Evolutionary conservation across 441 rosid species (phyloP), one percentile per base, ranked within the genome.

Genomic region (Arabidopsis lyrata): DNA sequence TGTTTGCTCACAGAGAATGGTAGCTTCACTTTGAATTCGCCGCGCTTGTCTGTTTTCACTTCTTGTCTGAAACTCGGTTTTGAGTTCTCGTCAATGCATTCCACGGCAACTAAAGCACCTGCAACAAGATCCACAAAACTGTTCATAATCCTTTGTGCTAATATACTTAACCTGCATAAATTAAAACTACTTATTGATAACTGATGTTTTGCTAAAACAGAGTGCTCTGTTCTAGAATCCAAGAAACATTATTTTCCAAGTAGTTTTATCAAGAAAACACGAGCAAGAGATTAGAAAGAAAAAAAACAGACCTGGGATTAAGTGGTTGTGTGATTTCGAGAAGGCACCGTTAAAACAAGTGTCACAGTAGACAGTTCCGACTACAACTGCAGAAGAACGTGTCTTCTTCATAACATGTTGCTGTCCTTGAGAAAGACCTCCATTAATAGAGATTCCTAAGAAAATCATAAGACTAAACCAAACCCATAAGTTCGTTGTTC

Each of bases 361-460:
- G 80, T 92, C 97, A 39, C 97, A 94, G 82, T 78, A 91, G 32
- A 94, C 99, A 62, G 93, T 83, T 32, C 99, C 97, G 10, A 87
- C 91, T 32, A 86, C 90, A 64, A 87, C 85, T 0, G 96, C 90
- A 65, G 91, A 79, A 35, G 89, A 81, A 74, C 56, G 88, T 45
- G 78, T 82, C 81, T 63, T 78, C 74, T 72, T 77, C 65, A 3
- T 13, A 11, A 13, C 13, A 66, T 77, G 77, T 67, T 77, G 69
- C 0, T 72, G 81, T 72, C 66, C 50, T 58, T 65, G 12, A 54
- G 60, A 69, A 0, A 76, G 27, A 54, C 13, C 57, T 50, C 64
- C 77, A 42, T 10, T 18, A 3, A 60, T 20, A 49, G 48, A 77
- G 54, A 66, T 65, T 16, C 63, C 77, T 59, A 77, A 52, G 72